Base-by-base conservation (phyloP, 306 rosid species). In the Vigna radiata region DNA sequence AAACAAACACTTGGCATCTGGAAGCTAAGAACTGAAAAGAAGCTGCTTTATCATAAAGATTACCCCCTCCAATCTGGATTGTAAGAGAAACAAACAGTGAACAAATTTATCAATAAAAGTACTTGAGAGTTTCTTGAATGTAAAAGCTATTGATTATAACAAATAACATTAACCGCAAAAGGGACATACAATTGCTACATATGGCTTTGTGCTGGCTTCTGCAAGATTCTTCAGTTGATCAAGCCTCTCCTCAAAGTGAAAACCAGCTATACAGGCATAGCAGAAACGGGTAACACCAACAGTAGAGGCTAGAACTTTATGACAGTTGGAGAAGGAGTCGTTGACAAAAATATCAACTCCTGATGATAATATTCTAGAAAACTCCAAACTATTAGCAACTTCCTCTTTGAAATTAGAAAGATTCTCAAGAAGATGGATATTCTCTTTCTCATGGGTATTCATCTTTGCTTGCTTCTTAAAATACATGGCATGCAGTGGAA, bases 231-330 rank as follows among this genome's bases (percentile, higher is more conserved):
- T 89, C 63, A 92, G 78, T 47, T 75, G 81, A 76, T 48, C 50
- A 48, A 92, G 84, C 70, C 87, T 87, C 85, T 89, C 90, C 73
- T 95, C 93, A 49, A 95, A 86, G 85, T 89, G 90, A 88, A 95
- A 95, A 80, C 93, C 97, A 85, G 98, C 96, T 33, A 95, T 17
- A 81, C 86, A 86, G 56, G 88, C 84, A 77, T 72, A 77, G 84
- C 97, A 88, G 88, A 89, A 90, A 60, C 97, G 90, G 64, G 97
- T 83, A 75, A 90, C 83, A 37, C 98, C 98, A 46, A 93, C 94
- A 14, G 90, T 95, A 21, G 98, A 92, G 66, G 97, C 95, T 75
- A 90, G 89, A 79, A 89, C 86, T 89, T 86, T 90, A 83, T 95
- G 98, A 65, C 91, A 86, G 73, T 75, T 82, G 44, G 93, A 95